Conservation (phyloP, 208 protist species). For the Acanthamoeba healyi region DNA sequence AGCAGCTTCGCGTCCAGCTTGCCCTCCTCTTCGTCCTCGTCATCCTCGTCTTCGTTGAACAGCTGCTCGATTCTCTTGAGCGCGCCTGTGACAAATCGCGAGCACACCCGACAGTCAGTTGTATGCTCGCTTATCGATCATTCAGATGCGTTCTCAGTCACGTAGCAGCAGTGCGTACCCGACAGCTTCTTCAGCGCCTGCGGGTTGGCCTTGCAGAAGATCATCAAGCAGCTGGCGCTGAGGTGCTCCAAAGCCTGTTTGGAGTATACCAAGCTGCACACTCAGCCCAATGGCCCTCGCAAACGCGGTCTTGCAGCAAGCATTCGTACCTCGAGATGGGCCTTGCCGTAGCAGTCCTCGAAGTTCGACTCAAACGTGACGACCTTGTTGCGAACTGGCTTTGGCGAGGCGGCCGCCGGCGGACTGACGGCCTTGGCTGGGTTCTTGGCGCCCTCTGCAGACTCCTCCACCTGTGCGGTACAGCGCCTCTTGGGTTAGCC, state of each 20-base stretch:
- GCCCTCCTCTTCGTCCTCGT: neutral
- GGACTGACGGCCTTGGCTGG: neutral
- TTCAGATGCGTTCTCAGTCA: too few relatives aligned
- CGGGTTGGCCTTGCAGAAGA: constrained; percentile 35
- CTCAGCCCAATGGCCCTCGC: too few relatives aligned
- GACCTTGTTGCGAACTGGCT: neutral
- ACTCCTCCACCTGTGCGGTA: too few relatives aligned
- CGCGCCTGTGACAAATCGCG: too few relatives aligned
- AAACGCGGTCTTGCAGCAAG: too few relatives aligned
- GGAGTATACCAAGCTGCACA: neutral
- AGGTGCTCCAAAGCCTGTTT: neutral
- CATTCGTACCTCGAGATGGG: constrained; percentile 12
- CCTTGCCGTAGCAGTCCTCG: constrained; percentile 23
- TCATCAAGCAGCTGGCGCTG: constrained; percentile 33
- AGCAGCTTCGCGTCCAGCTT: constrained; percentile 18
- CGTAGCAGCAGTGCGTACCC: neutral
- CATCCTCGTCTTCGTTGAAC: constrained; percentile 28
- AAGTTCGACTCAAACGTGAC: constrained; percentile 34
- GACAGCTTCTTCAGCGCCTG: constrained; percentile 3
- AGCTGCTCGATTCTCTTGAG: neutral
- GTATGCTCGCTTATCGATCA: too few relatives aligned
- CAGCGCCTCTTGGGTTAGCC: too few relatives aligned
- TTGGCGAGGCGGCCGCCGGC: neutral
- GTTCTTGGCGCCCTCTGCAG: neutral
- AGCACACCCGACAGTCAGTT: too few relatives aligned